Percentiles rank a stretch among this genome's conserved stretches.
These are phyloP conservation scores for Malassezia sp. DNA, from an alignment of 1,284 basidiomycete species.

Conservation along the genomic window DNA sequence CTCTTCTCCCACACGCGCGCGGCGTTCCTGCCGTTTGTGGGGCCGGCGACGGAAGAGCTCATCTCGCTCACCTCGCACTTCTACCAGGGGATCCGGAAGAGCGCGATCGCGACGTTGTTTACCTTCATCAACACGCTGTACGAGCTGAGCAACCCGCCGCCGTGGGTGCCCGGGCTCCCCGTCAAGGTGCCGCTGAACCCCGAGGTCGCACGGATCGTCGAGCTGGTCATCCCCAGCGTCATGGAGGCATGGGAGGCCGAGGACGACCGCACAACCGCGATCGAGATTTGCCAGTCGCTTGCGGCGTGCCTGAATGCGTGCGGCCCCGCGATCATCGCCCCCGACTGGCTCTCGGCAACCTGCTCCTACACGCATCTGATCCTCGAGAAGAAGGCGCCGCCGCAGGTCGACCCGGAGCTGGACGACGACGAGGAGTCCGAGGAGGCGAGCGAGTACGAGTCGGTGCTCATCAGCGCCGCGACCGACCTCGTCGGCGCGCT, in stretches of 20 bases:
- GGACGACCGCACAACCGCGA: conserved; percentile 87
- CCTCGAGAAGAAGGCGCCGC: conserved; percentile 57
- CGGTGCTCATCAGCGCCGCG: conserved; percentile 83
- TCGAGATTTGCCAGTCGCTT: conserved; percentile 70
- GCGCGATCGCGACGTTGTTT: conserved; percentile 75
- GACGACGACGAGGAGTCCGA: conserved; percentile 62
- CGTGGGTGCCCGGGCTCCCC: conserved; percentile 67
- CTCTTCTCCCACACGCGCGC: conserved; percentile 71
- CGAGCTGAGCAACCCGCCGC: conserved; percentile 66
- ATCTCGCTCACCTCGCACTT: conserved; percentile 76
- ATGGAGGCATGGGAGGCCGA: conserved; percentile 85
- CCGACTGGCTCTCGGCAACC: conserved; percentile 53
- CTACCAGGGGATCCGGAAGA: conserved; percentile 96
- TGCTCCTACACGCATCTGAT: conserved; percentile 51
- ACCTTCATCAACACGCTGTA: conserved; percentile 86
- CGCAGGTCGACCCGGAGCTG: conserved; percentile 87
- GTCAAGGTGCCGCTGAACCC: conserved; percentile 57
- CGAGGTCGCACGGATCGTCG: conserved; percentile 71
- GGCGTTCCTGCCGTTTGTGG: conserved; percentile 75
- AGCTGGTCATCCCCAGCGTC: conserved; percentile 63
- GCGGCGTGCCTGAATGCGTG: conserved; percentile 82
- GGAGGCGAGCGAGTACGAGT: conserved; percentile 86
- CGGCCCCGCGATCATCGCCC: conserved; percentile 61
- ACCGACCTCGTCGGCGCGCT: conserved; percentile 86
- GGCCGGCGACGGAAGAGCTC: conserved; percentile 65